Base-by-base conservation (phyloP, 352 stramenopile genomes). In the Phytophthora hybrid region DNA sequence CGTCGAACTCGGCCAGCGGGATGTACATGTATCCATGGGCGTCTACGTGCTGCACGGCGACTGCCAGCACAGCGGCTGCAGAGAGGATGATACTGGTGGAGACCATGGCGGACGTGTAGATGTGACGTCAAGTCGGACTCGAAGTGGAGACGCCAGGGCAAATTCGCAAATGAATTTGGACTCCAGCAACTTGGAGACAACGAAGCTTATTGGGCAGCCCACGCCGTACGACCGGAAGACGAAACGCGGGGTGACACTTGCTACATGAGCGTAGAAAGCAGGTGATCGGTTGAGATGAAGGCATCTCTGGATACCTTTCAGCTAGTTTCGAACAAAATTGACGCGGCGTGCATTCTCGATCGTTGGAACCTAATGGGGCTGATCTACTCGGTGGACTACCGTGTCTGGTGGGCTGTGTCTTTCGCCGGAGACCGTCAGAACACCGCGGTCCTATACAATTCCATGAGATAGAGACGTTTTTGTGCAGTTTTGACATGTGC, bases 21-120 rank as follows among this genome's bases (percentile, higher is more conserved):
- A 74, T 68, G 49, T 78, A 71, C 65, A 78, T 71, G 61, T 78
- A 78, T 3, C 71, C 71, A 39, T 78, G 71, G 14, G 59, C 71
- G 21, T 77, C 64, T 11, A 73, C 67, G 53, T 63, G 39, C 51
- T 55, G 23, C 58, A 69, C 46, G 31, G 44, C 51, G 19, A 73
- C 49, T 7, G 41, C 66, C 11, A 74, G 29, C 5, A 47, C 51
- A 10, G 23, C 6, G 37, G 56, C 59, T 10, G 53, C 46, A 39
- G 63, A 32, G 53, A 77, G 49, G 57, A 72, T 60, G 8, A 29
- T 37, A 7, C 54, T 59, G 49, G 31, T 44, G 11, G 71, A 78
- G 13, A 78, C 62, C 74, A 78, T 78, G 41, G 4, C 54, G 19
- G 51, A 67, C 29, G 44, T 52, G 23, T 41, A 61, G 51, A 53